Base-by-base conservation (phyloP, 768 basidiomycete genomes). In the Inosperma sp. region DNA sequence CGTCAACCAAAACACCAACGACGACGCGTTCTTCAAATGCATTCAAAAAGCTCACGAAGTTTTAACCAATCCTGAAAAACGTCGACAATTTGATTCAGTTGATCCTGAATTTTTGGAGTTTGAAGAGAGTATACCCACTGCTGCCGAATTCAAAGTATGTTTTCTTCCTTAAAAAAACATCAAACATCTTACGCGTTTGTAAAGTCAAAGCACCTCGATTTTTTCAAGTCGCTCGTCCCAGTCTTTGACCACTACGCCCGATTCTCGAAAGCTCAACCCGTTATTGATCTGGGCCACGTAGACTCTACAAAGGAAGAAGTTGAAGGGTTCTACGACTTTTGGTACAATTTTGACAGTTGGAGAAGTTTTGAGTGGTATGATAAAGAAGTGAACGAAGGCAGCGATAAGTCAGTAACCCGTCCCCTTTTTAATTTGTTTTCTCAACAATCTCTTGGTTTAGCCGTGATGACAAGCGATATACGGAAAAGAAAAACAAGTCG, bases 311-410 rank as follows among this genome's bases (percentile, higher is more conserved):
- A 96, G 69, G 79, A 80, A 57, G 80, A 81, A 49, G 94, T 97
- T 48, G 90, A 95, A 66, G 77, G 72, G 5, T 97, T 99, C 77
- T 99, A 99, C 75, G 88, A 97, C 68, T 96, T 95, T 70, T 99
- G 93, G 93, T 98, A 99, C 78, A 95, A 94, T 78, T 95, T 99
- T 70, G 95, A 97, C 69, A 90, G 87, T 58, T 99, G 95, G 95
- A 77, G 95, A 61, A 90, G 86, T 67, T 99, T 97, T 66, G 95
- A 99, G 71, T 97, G 93, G 77, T 74, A 88, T 57, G 95, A 99
- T 74, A 98, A 99, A 77, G 95, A 99, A 68, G 87, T 92, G 51
- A 95, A 97, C 67, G 95, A 99, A 71, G 95, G 95, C 9, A 91
- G 88, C 55, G 95, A 98, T 66, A 90, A 79, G 92, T 93, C 46